Conservation (phyloP, 2,329 filamentous ascomycete species). For the Helotiales sp. region DNA sequence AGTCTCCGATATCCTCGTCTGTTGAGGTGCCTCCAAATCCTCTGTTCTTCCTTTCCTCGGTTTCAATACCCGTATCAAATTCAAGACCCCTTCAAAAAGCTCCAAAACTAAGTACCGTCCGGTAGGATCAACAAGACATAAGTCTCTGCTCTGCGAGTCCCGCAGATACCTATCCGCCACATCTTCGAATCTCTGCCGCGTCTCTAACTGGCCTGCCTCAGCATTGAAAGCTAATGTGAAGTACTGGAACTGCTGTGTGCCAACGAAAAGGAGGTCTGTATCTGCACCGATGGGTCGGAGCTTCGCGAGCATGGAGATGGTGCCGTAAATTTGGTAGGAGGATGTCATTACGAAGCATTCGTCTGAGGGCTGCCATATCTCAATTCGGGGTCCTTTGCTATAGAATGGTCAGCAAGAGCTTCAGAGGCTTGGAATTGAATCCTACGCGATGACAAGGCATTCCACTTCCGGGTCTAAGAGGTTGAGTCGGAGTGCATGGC, state of each 20-base stretch:
- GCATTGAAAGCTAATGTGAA: conserved; percentile 86
- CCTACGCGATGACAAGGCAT: conserved; percentile 86
- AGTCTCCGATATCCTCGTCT: conserved; percentile 64
- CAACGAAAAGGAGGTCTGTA: conserved; percentile 87
- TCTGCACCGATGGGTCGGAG: conserved; percentile 72
- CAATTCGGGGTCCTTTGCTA: conserved; percentile 82
- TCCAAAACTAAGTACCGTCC: conserved; percentile 67
- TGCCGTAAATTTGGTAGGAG: conserved; percentile 78
- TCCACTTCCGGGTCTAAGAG: conserved; percentile 75
- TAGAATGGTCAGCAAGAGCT: conserved; percentile 13
- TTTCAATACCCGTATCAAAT: conserved; percentile 60
- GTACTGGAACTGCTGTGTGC: conserved; percentile 86
- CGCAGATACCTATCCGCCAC: conserved; percentile 61
- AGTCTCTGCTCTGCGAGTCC: conserved; percentile 79
- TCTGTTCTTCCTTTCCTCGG: conserved; percentile 52
- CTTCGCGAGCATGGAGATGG: conserved; percentile 80
- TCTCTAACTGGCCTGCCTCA: conserved; percentile 50
- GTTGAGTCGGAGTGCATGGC: conserved; percentile 80
- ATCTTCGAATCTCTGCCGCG: conserved; percentile 51
- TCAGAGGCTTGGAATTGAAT: conserved; percentile 3
- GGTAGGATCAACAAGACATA: conserved; percentile 81
- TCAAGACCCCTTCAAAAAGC: conserved; percentile 67
- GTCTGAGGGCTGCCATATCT: conserved; percentile 72
- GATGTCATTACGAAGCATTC: conserved; percentile 66
- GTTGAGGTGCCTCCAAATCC: conserved; percentile 60